Conservation (phyloP, 2,329 filamentous ascomycete genomes). For the Didymella keratinophila region DNA sequence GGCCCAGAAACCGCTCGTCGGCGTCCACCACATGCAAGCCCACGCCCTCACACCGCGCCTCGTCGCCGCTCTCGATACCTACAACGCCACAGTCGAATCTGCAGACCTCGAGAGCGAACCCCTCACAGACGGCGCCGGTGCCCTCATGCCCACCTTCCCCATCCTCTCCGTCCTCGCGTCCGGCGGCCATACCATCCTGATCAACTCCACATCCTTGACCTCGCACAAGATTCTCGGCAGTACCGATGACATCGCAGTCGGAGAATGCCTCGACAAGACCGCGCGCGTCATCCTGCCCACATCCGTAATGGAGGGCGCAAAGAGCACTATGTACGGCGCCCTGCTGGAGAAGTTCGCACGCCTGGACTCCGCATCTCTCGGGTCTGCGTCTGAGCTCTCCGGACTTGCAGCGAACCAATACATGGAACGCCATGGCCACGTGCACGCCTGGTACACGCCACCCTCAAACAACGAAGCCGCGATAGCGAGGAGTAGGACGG, state of each 20-base stretch:
- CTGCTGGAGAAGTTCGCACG: slow-evolving; percentile 84
- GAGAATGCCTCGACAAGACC: slow-evolving; percentile 87
- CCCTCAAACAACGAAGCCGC: slow-evolving; percentile 67
- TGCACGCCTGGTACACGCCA: slow-evolving; percentile 63
- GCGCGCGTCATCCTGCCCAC: slow-evolving; percentile 77
- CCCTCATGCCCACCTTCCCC: slow-evolving; percentile 69
- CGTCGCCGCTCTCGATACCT: slow-evolving; percentile 65
- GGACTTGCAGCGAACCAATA: slow-evolving; percentile 33
- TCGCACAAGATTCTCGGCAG: slow-evolving; percentile 77
- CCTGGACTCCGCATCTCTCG: neutral
- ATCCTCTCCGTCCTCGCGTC: slow-evolving; percentile 90
- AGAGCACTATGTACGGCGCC: slow-evolving; percentile 79
- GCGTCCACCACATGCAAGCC: slow-evolving; percentile 96
- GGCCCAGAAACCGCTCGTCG: slow-evolving; percentile 74
- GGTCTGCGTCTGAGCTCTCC: neutral
- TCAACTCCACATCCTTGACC: slow-evolving; percentile 73
- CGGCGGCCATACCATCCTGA: slow-evolving; percentile 88
- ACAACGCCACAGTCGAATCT: neutral
- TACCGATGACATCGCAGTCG: slow-evolving; percentile 83
- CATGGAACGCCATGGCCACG: slow-evolving; percentile 20
- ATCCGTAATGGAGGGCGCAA: slow-evolving; percentile 61
- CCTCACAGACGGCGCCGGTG: slow-evolving; percentile 9
- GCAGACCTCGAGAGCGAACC: neutral
- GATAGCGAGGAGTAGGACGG: slow-evolving; percentile 55
- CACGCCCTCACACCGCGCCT: slow-evolving; percentile 89